Conservation (phyloP, 116 monocot species). For the Cymodocea nodosa region DNA sequence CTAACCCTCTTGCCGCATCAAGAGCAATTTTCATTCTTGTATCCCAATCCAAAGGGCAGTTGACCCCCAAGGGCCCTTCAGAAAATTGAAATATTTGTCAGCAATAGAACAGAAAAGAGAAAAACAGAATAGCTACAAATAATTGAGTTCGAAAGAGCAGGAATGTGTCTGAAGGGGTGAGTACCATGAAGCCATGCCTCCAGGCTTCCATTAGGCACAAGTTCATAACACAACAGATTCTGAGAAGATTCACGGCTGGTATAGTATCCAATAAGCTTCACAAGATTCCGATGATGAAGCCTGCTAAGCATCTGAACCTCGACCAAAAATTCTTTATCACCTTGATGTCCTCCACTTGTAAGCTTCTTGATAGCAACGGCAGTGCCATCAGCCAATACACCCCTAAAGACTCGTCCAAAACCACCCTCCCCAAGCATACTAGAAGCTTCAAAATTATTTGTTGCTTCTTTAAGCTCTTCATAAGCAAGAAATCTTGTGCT, state of each 20-base stretch:
- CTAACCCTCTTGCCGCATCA: constrained; percentile 89
- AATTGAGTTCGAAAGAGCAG: background rate
- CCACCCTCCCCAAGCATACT: constrained; percentile 90
- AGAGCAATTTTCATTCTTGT: constrained; percentile 99
- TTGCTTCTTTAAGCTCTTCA: constrained; percentile 95
- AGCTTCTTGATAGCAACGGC: constrained; percentile 96
- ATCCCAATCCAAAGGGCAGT: constrained; percentile 90
- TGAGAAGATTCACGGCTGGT: constrained; percentile 54
- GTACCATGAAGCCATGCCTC: constrained; percentile 98
- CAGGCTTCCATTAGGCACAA: constrained; percentile 95
- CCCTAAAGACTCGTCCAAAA: constrained; percentile 92
- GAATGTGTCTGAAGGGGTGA: background rate
- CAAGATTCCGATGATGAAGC: constrained; percentile 94
- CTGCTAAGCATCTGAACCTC: constrained; percentile 99
- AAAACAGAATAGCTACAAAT: background rate
- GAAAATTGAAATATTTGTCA: background rate
- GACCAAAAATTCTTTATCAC: constrained; percentile 92
- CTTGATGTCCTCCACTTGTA: constrained; percentile 81
- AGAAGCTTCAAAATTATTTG: constrained; percentile 71
- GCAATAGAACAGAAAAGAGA: background rate
- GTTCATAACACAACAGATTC: constrained; percentile 95
- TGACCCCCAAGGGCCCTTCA: constrained; percentile 68
- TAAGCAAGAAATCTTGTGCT: constrained; percentile 79
- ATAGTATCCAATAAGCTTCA: constrained; percentile 91
- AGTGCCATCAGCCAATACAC: constrained; percentile 75